Evolutionary conservation across 1,284 basidiomycete genomes (phyloP).

Genomic region (Ceratobasidium sp.): DNA sequence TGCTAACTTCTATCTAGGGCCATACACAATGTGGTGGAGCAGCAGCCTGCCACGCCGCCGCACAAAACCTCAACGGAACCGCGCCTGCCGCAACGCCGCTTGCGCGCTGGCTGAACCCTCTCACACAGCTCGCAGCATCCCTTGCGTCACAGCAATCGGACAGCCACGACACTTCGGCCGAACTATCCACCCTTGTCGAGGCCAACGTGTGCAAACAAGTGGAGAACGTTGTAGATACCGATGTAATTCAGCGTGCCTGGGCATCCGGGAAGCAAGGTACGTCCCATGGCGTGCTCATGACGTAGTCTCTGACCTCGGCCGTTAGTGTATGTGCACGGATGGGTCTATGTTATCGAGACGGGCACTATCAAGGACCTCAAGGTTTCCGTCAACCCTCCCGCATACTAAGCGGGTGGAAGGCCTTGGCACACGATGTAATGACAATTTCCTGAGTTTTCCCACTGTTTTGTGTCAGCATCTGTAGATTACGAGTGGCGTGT

Average conservation of each 20-base stretch:
- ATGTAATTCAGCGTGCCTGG: slow-evolving; percentile 77
- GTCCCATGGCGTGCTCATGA: neutral
- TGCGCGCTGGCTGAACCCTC: slow-evolving; percentile 73
- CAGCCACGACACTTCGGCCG: slow-evolving; percentile 25
- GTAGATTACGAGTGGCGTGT: neutral
- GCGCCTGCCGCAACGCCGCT: slow-evolving; percentile 57
- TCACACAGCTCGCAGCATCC: slow-evolving; percentile 62
- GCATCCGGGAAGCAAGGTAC: slow-evolving; percentile 59
- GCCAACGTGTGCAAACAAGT: slow-evolving; percentile 83
- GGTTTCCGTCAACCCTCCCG: slow-evolving; percentile 36
- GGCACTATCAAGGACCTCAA: slow-evolving; percentile 73
- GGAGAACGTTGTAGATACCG: slow-evolving; percentile 67
- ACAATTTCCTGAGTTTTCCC: too few species aligned
- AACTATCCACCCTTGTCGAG: slow-evolving; percentile 65
- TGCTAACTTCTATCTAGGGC: slow-evolving; percentile 76
- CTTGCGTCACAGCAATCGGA: slow-evolving; percentile 51
- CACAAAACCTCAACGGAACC: slow-evolving; percentile 37
- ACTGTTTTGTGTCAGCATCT: too few species aligned
- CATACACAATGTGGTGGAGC: slow-evolving; percentile 85
- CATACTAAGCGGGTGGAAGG: slow-evolving; percentile 16
- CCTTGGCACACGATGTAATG: too few species aligned
- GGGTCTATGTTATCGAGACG: slow-evolving; percentile 78
- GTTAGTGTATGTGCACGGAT: slow-evolving; percentile 76
- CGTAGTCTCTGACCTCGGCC: slow-evolving; percentile 38
- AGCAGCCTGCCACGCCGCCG: slow-evolving; percentile 62